Evolutionary conservation across 73 alveolate genomes (phyloP).

Genomic region (Paramecium biaurelia): DNA sequence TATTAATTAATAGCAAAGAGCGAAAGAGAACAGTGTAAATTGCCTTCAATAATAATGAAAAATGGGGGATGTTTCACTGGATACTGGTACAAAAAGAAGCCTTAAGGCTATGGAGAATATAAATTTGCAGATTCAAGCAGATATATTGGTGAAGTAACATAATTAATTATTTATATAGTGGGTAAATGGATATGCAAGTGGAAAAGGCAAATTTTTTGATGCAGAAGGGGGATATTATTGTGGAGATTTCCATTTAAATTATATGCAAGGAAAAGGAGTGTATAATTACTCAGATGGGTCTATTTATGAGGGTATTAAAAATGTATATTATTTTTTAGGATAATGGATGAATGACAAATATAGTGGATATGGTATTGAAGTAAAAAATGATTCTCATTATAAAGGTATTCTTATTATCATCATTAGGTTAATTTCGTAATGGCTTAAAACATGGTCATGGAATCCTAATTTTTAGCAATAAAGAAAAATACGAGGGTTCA

Average conservation of each 20-base stretch:
- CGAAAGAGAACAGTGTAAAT: background rate
- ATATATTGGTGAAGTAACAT: background rate
- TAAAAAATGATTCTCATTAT: background rate
- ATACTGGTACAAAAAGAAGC: constrained; percentile 33
- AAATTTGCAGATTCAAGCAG: background rate
- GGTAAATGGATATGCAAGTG: constrained; percentile 30
- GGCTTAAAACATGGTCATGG: constrained; percentile 24
- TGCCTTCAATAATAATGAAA: background rate
- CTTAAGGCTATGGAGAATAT: constrained; percentile 10
- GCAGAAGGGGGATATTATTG: constrained; percentile 12
- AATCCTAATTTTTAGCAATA: background rate
- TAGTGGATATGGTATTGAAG: background rate
- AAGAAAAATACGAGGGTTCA: constrained; percentile 22
- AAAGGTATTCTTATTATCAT: background rate
- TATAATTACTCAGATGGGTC: constrained; percentile 18
- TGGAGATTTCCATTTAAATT: constrained; percentile 23
- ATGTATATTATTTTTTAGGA: background rate
- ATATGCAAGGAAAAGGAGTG: background rate
- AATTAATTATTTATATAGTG: background rate
- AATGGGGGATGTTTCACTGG: constrained; percentile 43
- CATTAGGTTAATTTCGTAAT: background rate
- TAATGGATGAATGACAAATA: constrained; percentile 1
- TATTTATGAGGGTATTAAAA: background rate
- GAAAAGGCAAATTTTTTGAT: constrained; percentile 34
- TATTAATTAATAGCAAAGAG: background rate